phyloP scores from a whole-genome alignment of 2,329 filamentous ascomycete genomes.

The Neofusicoccum sp. region DNA sequence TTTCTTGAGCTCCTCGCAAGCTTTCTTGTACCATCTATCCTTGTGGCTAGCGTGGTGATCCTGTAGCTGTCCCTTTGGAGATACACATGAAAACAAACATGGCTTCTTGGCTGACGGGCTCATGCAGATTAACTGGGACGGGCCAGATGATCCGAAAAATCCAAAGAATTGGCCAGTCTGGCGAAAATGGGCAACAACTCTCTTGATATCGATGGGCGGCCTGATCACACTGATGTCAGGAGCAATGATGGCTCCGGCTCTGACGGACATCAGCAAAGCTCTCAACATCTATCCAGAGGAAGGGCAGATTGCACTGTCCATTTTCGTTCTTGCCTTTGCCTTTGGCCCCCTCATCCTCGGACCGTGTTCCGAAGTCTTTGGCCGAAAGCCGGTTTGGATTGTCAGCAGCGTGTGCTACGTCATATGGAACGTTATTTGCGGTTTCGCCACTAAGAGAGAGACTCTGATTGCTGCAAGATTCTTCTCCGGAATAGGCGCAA shows the following conservation, averaged over 20 bases:
- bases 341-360: constrained; percentile 30
- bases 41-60: too few relatives aligned
- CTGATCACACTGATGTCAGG: constrained; percentile 27
- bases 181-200: constrained; percentile 26
- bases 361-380: constrained; percentile 30
- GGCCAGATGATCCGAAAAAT: constrained; percentile 21
- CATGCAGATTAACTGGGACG: constrained; percentile 16
- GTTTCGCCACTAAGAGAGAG: constrained; percentile 27
- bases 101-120: too few relatives aligned
- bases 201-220: constrained; percentile 25
- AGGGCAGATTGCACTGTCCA: constrained; percentile 27
- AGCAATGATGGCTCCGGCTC: constrained; percentile 30
- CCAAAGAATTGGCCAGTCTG: constrained; percentile 26
- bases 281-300: constrained; percentile 26
- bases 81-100: too few relatives aligned
- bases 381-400: constrained; percentile 25
- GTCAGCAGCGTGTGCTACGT: constrained; percentile 28
- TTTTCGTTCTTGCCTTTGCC: constrained; percentile 28
- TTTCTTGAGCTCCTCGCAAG: too few relatives aligned
- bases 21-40: too few relatives aligned
- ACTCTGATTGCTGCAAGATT: constrained; percentile 27
- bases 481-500: constrained; percentile 29
- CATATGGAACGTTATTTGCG: constrained; percentile 29
- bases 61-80: too few relatives aligned
- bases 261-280: constrained; percentile 25